Evolutionary conservation across 192 early-diverging fungal genomes (phyloP).

Genomic region (Oehlia diaphana): DNA sequence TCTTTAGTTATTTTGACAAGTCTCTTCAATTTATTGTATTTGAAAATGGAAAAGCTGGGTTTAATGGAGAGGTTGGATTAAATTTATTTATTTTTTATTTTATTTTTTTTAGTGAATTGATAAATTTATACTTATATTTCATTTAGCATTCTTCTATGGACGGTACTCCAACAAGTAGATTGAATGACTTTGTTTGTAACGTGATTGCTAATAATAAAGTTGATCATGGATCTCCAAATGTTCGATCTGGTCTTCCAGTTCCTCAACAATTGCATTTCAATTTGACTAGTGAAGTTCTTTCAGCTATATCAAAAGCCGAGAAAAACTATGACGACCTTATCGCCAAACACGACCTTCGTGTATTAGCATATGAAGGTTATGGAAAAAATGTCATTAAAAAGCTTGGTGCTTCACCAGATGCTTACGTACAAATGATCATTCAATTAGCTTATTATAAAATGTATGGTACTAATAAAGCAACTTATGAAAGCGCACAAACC

Average conservation of each 20-base stretch:
- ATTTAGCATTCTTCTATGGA: slow-evolving; percentile 87
- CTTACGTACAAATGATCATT: slow-evolving; percentile 88
- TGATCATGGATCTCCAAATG: slow-evolving; percentile 63
- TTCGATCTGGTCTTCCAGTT: slow-evolving; percentile 57
- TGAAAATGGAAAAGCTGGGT: slow-evolving; percentile 97
- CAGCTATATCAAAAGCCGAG: slow-evolving; percentile 65
- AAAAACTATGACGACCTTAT: slow-evolving; percentile 79
- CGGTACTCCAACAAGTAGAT: slow-evolving; percentile 84
- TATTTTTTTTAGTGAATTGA: not conserved
- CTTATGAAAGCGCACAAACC: slow-evolving; percentile 94
- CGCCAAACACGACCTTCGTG: slow-evolving; percentile 77
- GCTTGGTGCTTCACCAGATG: slow-evolving; percentile 77
- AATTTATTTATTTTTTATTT: not conserved
- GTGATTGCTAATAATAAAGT: slow-evolving; percentile 66
- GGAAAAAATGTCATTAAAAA: slow-evolving; percentile 95
- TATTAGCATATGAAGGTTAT: slow-evolving; percentile 83
- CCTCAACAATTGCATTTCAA: slow-evolving; percentile 77
- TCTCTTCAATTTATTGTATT: slow-evolving; percentile 94
- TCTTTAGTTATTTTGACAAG: slow-evolving; percentile 66
- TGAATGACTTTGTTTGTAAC: slow-evolving; percentile 81
- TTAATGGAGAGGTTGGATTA: slow-evolving; percentile 73
- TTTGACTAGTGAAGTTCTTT: slow-evolving; percentile 57
- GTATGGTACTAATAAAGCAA: slow-evolving; percentile 73
- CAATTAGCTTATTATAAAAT: slow-evolving; percentile 96
- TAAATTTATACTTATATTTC: not conserved